phyloP scores from a whole-genome alignment of 306 rosid genomes.

The Aeschynomene evenia region DNA sequence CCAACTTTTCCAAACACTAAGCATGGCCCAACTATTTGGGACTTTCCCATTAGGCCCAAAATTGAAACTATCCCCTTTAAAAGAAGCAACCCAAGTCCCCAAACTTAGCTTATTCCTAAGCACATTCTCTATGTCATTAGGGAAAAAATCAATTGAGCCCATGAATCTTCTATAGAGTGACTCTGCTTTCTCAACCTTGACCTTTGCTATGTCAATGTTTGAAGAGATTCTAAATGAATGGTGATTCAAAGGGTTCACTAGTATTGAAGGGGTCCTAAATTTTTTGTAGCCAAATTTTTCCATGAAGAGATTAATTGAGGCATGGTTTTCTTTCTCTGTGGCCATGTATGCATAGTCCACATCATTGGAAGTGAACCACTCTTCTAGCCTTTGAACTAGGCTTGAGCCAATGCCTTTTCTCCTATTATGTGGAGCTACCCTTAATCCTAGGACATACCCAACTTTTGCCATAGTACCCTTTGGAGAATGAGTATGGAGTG shows the following conservation, averaged over 20 bases:
- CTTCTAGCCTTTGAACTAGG: constrained; percentile 53
- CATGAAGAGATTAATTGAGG: constrained; percentile 58
- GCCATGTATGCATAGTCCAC: constrained; percentile 76
- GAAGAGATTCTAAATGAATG: constrained; percentile 40
- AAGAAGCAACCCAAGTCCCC: constrained; percentile 77
- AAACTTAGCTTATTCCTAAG: constrained; percentile 59
- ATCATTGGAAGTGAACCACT: constrained; percentile 62
- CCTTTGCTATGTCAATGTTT: constrained; percentile 41
- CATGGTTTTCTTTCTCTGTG: constrained; percentile 71
- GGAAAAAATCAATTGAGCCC: constrained; percentile 63
- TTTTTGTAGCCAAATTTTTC: constrained; percentile 50
- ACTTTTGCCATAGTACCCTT: constrained; percentile 51
- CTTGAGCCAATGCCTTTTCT: constrained; percentile 61
- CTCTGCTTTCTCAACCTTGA: constrained; percentile 59
- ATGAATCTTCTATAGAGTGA: constrained; percentile 57
- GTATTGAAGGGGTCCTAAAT: constrained; percentile 66
- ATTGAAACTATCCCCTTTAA: constrained; percentile 32
- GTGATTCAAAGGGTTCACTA: constrained; percentile 60
- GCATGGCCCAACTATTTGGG: constrained; percentile 65
- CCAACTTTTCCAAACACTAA: constrained; percentile 80
- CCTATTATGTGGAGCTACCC: constrained; percentile 56
- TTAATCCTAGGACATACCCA: constrained; percentile 69
- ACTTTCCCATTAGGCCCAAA: constrained; percentile 18
- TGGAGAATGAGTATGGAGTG: constrained; percentile 37
- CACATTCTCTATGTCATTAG: constrained; percentile 57